These are phyloP conservation scores for Candida pseudofarinosa DNA, from an alignment of 805 yeast genomes.

Conservation along the genomic window DNA sequence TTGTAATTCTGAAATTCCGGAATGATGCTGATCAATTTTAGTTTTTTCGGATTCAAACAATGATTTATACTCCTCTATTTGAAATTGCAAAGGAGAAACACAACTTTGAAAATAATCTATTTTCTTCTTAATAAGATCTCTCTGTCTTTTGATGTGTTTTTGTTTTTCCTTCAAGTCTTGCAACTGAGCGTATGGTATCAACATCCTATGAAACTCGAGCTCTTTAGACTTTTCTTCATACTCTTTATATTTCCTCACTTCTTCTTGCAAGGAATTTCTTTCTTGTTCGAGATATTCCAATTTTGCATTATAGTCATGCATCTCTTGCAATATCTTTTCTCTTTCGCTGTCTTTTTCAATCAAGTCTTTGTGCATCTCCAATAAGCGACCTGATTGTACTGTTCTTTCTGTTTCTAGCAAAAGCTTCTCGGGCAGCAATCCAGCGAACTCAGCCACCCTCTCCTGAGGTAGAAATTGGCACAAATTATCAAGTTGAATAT, in stretches of 20 bases:
- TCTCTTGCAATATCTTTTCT: slow-evolving; percentile 21
- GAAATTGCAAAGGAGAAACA: slow-evolving; percentile 19
- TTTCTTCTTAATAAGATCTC: slow-evolving; percentile 32
- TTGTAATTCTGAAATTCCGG: slow-evolving; percentile 5
- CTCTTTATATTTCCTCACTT: slow-evolving; percentile 44
- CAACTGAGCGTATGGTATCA: slow-evolving; percentile 38
- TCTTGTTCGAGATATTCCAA: slow-evolving; percentile 32
- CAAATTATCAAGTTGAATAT: slow-evolving; percentile 84
- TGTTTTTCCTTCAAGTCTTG: slow-evolving; percentile 33
- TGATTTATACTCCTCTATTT: slow-evolving; percentile 5
- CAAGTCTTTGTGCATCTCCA: slow-evolving; percentile 53
- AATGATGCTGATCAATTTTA: slow-evolving; percentile 7
- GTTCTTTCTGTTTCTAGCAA: slow-evolving; percentile 79
- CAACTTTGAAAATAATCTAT: slow-evolving; percentile 22
- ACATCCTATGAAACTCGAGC: slow-evolving; percentile 31
- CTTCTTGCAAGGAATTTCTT: slow-evolving; percentile 37
- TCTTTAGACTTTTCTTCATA: slow-evolving; percentile 43
- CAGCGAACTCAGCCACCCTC: slow-evolving; percentile 88
- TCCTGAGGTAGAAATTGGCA: slow-evolving; percentile 97
- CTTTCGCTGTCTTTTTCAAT: slow-evolving; percentile 45
- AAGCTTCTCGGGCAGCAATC: slow-evolving; percentile 68
- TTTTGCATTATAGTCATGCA: slow-evolving; percentile 24
- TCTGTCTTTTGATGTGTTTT: slow-evolving; percentile 26
- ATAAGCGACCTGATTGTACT: slow-evolving; percentile 57
- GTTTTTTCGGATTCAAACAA: slow-evolving; percentile 2